Conservation (phyloP, 768 basidiomycete genomes). For the Leccinum boreale region DNA sequence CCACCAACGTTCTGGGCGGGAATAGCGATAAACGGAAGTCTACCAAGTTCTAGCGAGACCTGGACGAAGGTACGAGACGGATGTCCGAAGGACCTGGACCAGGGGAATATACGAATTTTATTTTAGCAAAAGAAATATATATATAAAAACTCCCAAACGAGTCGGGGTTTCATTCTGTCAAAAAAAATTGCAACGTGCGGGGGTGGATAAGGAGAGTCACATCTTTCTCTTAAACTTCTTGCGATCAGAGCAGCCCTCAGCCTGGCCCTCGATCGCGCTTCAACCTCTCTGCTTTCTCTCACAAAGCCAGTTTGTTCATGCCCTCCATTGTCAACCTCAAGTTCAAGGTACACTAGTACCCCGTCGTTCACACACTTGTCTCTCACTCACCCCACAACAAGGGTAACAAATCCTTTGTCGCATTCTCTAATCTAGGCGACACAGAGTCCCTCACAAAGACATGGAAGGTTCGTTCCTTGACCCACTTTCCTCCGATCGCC, state of each 20-base stretch:
- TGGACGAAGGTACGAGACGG: conserved; percentile 16
- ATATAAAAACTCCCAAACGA: conserved; percentile 17
- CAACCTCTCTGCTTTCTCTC: background rate
- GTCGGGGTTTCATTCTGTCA: conserved; percentile 35
- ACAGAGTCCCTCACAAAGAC: conserved; percentile 83
- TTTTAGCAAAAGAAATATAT: conserved; percentile 15
- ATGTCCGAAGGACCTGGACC: conserved; percentile 16
- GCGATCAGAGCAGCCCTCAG: conserved; percentile 8
- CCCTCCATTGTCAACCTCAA: conserved; percentile 83
- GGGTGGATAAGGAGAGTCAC: conserved; percentile 9
- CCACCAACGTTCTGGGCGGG: conserved; percentile 9
- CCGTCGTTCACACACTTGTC: background rate
- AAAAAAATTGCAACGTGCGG: conserved; percentile 26
- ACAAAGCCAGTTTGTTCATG: conserved; percentile 38
- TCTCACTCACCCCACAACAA: conserved; percentile 21
- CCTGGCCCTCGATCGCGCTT: conserved; percentile 19
- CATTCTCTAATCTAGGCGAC: conserved; percentile 86
- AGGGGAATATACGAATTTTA: conserved; percentile 9
- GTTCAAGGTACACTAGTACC: conserved; percentile 56
- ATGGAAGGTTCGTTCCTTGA: conserved; percentile 64
- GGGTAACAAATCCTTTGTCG: conserved; percentile 96
- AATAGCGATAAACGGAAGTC: conserved; percentile 13
- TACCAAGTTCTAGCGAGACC: conserved; percentile 15
- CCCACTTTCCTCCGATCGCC: conserved; percentile 2
- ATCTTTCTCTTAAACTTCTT: conserved; percentile 25